Percentiles rank a stretch among this genome's conserved stretches.
Evolutionary conservation across 2,329 filamentous ascomycete genomes (phyloP).

Genomic region (Phaeosphaeria sp.): DNA sequence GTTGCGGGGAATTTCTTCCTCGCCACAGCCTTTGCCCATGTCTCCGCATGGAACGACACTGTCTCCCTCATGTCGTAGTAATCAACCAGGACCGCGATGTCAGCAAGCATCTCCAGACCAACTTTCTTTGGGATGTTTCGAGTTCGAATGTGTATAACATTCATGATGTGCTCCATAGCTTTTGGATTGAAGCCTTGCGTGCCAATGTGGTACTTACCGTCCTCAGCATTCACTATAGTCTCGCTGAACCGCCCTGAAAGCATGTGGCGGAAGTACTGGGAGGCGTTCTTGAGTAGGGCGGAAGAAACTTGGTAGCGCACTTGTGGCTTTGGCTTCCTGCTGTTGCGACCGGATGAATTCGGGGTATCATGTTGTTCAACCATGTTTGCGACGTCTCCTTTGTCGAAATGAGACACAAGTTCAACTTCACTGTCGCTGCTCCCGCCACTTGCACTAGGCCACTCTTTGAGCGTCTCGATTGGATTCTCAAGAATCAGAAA

Average conservation of each 20-base stretch:
- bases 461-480: background rate
- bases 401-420: background rate
- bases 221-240: background rate
- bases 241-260: background rate
- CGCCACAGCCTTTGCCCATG: background rate
- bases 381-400: background rate
- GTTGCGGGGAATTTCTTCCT: background rate
- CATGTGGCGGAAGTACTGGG: background rate
- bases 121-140: constrained; percentile 48
- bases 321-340: background rate
- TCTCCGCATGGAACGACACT: background rate
- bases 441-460: background rate
- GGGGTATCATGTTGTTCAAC: background rate
- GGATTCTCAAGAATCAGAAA: constrained; percentile 3
- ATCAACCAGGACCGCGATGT: constrained; percentile 53
- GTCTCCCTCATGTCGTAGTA: constrained; percentile 35
- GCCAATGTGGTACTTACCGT: background rate
- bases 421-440: background rate
- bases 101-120: constrained; percentile 49
- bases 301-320: background rate
- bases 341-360: background rate
- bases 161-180: constrained; percentile 51
- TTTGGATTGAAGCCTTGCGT: constrained; percentile 35
- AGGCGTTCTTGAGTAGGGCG: background rate
- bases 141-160: constrained; percentile 54